Conservation (phyloP, 352 stramenopile species). For the Phytopythium helicoides region DNA sequence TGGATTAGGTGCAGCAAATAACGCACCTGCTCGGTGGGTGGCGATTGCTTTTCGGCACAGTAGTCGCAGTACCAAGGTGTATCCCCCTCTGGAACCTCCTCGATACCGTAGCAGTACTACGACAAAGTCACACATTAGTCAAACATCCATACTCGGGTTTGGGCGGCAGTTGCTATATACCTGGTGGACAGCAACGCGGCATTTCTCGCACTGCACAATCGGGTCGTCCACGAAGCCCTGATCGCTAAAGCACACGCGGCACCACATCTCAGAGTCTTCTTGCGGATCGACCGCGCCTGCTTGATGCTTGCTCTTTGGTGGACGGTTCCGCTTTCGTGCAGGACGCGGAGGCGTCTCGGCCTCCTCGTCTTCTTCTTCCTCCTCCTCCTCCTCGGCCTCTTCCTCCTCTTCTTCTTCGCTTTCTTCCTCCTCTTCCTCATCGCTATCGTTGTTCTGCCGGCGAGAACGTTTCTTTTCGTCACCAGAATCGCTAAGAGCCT, state of each 20-base stretch:
- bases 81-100: conserved; percentile 74
- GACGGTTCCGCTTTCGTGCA: conserved; percentile 34
- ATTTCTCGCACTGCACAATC: conserved; percentile 88
- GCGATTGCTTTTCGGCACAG: conserved; percentile 42
- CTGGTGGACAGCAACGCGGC: conserved; percentile 81
- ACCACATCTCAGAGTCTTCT: conserved; percentile 86
- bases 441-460: conserved; percentile 3
- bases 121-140: conserved; percentile 2
- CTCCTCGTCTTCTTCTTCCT: conserved; percentile 23
- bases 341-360: conserved; percentile 17
- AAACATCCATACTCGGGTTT: too few relatives aligned
- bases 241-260: conserved; percentile 86
- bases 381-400: conserved; percentile 22
- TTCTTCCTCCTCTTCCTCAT: conserved; percentile 28
- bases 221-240: conserved; percentile 85
- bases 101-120: conserved; percentile 88
- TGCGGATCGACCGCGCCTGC: conserved; percentile 48
- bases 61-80: conserved; percentile 85
- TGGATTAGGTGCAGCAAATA: not conserved
- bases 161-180: too few relatives aligned
- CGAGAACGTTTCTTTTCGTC: not conserved
- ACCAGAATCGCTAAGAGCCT: not conserved
- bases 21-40: conserved; percentile 51
- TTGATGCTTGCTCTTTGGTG: conserved; percentile 34
- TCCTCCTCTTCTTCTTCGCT: conserved; percentile 39